Evolutionary conservation across 208 protist genomes (phyloP).

Genomic region (Trypanosoma melophagium): DNA sequence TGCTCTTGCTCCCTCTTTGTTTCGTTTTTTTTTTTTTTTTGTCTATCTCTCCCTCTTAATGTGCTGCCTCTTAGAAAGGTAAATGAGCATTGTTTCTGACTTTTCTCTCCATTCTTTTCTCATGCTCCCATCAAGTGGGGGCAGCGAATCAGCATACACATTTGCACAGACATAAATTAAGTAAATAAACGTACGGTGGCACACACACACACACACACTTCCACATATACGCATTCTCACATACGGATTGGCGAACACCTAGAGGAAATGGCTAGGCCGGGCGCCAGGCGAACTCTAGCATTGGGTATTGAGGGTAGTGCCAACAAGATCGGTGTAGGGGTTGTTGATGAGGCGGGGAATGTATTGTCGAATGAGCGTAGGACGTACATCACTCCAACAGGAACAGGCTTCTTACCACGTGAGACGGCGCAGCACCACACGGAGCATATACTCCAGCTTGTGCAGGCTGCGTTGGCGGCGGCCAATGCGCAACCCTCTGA

Average conservation of each 20-base stretch:
- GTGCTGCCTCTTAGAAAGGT: too few relatives aligned
- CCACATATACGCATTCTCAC: too few relatives aligned
- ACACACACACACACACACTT: neutral
- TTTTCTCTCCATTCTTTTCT: too few relatives aligned
- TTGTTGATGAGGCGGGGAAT: constrained; percentile 92
- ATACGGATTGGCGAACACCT: neutral
- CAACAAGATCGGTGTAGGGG: constrained; percentile 99
- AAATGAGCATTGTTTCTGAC: too few relatives aligned
- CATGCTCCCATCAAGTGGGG: too few relatives aligned
- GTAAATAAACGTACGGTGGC: neutral
- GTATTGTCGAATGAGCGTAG: constrained; percentile 97
- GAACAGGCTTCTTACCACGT: constrained; percentile 97
- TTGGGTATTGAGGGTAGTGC: constrained; percentile 99
- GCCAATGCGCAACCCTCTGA: constrained; percentile 84
- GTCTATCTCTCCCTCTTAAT: too few relatives aligned
- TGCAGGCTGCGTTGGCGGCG: constrained; percentile 92
- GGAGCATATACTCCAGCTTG: constrained; percentile 64
- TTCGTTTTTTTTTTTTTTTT: too few relatives aligned
- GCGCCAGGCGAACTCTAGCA: constrained; percentile 44
- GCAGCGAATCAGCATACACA: too few relatives aligned
- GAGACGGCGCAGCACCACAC: constrained; percentile 98
- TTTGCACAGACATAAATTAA: too few relatives aligned
- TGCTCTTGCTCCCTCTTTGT: too few relatives aligned
- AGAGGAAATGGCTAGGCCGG: neutral
- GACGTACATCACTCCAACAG: constrained; percentile 97